Conservation (phyloP, 805 yeast genomes). For the Ogataea siamensis region DNA sequence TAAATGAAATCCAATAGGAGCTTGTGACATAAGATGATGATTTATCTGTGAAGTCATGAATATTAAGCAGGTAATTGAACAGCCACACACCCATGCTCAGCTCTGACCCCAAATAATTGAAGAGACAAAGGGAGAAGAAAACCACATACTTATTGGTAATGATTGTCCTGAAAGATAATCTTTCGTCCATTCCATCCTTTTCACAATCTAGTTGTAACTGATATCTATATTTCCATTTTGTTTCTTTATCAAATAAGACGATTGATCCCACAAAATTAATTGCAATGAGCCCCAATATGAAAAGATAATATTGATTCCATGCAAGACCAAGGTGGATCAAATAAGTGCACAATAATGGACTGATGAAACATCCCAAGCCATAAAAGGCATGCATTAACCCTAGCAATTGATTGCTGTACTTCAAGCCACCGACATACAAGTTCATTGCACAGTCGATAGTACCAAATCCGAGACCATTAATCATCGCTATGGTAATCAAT, state of each 20-base stretch:
- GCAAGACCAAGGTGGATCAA: slow-evolving; percentile 37
- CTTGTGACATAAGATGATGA: slow-evolving; percentile 48
- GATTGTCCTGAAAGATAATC: slow-evolving; percentile 22
- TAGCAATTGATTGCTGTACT: slow-evolving; percentile 47
- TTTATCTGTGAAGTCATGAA: slow-evolving; percentile 37
- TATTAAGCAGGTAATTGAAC: slow-evolving; percentile 44
- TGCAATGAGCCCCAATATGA: slow-evolving; percentile 34
- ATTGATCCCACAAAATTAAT: slow-evolving; percentile 27
- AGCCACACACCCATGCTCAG: slow-evolving; percentile 54
- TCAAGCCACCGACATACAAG: slow-evolving; percentile 48
- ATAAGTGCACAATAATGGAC: slow-evolving; percentile 45
- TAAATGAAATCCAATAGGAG: slow-evolving; percentile 50
- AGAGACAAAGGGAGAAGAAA: slow-evolving; percentile 41
- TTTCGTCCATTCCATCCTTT: slow-evolving; percentile 21
- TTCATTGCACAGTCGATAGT: slow-evolving; percentile 54
- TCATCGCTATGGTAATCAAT: slow-evolving; percentile 38
- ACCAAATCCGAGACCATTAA: slow-evolving; percentile 58
- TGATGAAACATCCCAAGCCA: slow-evolving; percentile 52
- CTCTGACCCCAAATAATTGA: slow-evolving; percentile 52
- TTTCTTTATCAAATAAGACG: slow-evolving; percentile 40
- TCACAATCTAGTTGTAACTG: slow-evolving; percentile 12
- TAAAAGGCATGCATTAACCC: slow-evolving; percentile 53
- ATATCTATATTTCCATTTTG: slow-evolving; percentile 44
- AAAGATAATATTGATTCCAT: slow-evolving; percentile 47
- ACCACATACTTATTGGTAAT: slow-evolving; percentile 38